Conservation (phyloP, 208 protist species). For the Chromosphaera perkinsii region DNA sequence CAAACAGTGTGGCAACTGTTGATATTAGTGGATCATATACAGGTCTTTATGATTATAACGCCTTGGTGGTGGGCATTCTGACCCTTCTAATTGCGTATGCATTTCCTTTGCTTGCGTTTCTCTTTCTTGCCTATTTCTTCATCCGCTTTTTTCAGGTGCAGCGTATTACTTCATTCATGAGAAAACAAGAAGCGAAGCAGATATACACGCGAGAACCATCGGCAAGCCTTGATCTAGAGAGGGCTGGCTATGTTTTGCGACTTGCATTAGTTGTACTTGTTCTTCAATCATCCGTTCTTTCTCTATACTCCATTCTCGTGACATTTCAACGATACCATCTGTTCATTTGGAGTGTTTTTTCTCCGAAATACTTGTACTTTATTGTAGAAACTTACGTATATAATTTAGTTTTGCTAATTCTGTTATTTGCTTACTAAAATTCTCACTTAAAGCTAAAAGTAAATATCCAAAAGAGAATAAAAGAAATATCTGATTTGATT, state of each 20-base stretch:
- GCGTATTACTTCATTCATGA: conserved; percentile 5
- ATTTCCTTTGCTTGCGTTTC: conserved; percentile 25
- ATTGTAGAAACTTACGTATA: no score
- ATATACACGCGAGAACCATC: conserved; percentile 9
- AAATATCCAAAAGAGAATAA: no score
- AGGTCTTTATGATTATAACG: conserved; percentile 38
- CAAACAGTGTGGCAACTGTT: conserved; percentile 42
- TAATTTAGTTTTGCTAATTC: no score
- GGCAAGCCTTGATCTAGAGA: no score
- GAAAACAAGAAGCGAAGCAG: background rate
- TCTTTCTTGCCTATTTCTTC: conserved; percentile 22
- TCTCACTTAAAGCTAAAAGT: no score
- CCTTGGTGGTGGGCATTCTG: conserved; percentile 35
- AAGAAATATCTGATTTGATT: no score
- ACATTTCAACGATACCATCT: conserved; percentile 34
- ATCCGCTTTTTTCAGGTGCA: conserved; percentile 1
- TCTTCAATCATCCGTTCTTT: conserved; percentile 22
- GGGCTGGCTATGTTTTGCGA: background rate
- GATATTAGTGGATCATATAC: conserved; percentile 53
- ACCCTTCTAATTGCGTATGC: conserved; percentile 42
- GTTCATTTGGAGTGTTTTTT: conserved; percentile 50
- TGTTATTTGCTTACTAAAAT: no score
- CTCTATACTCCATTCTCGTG: conserved; percentile 20
- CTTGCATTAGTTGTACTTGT: background rate
- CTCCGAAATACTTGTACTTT: no score